A percentile compares a stretch with the other conserved stretches of the same genome.
These are phyloP conservation scores for Bisporella sp. DNA, from an alignment of 2,329 filamentous ascomycete species.

Conservation along the genomic window DNA sequence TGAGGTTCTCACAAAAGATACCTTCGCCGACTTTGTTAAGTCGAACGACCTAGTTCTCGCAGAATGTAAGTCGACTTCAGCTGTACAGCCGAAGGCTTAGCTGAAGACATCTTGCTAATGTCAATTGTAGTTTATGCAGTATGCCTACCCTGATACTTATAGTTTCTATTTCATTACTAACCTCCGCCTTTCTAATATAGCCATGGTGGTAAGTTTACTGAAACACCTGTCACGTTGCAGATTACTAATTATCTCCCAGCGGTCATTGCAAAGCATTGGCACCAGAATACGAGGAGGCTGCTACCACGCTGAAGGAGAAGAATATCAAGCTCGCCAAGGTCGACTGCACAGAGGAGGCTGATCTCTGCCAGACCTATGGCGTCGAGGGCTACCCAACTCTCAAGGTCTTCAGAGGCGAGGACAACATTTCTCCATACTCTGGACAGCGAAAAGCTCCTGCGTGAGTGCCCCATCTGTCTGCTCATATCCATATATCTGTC, in stretches of 20 bases:
- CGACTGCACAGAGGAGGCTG: constrained; percentile 91
- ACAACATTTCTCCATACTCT: constrained; percentile 75
- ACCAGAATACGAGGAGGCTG: constrained; percentile 83
- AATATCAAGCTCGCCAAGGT: constrained; percentile 79
- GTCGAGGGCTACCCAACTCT: constrained; percentile 98
- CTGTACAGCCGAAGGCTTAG: not conserved
- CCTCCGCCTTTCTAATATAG: constrained; percentile 15
- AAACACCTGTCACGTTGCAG: constrained; percentile 13
- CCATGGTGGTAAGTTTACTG: constrained; percentile 29
- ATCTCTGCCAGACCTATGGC: constrained; percentile 82
- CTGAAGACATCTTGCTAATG: constrained; percentile 13
- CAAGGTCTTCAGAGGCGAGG: constrained; percentile 93
- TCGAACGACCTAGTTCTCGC: constrained; percentile 84
- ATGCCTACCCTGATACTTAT: constrained; percentile 53
- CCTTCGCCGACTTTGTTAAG: constrained; percentile 80
- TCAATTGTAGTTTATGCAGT: constrained; percentile 71
- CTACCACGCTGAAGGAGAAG: constrained; percentile 80
- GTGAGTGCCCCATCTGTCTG: constrained; percentile 37
- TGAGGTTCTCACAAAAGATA: constrained; percentile 74
- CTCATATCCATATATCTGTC: not conserved
- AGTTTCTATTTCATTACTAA: constrained; percentile 19
- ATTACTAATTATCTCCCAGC: constrained; percentile 23
- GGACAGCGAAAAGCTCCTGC: constrained; percentile 83
- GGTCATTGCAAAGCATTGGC: constrained; percentile 98
- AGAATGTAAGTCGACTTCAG: constrained; percentile 63